Evolutionary conservation across 1,139 yeast genomes (phyloP), one percentile per base, ranked within the genome.

Genomic region (Yamadazyma buinensis): DNA sequence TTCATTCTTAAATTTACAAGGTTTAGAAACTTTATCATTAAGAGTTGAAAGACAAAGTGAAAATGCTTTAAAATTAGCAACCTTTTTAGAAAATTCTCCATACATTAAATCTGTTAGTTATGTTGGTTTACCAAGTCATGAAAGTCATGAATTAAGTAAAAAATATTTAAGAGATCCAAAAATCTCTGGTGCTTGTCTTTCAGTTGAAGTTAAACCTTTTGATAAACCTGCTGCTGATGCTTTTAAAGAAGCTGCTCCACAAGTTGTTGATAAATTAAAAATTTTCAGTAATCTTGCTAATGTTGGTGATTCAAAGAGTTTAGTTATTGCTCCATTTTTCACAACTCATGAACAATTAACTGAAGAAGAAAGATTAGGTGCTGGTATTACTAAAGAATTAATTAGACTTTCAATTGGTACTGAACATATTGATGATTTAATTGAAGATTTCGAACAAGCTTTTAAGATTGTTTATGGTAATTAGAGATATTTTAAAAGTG

Each of bases 241-340:
- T 43, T 83, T 82, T 66, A 57, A 77, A 47, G 83, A 79, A 47
- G 77, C 88, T 30, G 87, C 95, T 49, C 90, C 90, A 33, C 73
- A 69, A 49, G 85, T 88, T 42, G 96, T 86, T 41, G 96, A 88
- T 60, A 65, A 63, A 46, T 76, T 92, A 59, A 75, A 86, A 61
- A 65, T 92, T 39, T 95, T 95, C 38, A 81, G 95, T 24, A 86
- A 88, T 67, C 76, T 92, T 58, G 97, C 98, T 39, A 92, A 92
- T 54, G 97, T 92, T 39, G 97, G 98, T 57, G 98, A 92, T 57
- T 79, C 90, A 34, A 92, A 90, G 70, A 86, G 97, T 29, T 75
- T 92, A 57, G 95, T 90, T 38, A 90, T 92, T 61, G 90, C 96
- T 40, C 98, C 97, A 46, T 88, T 81, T 71, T 87, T 76, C 64